phyloP scores from a whole-genome alignment of 495 filamentous ascomycete species.

The Arthonia radiata region DNA sequence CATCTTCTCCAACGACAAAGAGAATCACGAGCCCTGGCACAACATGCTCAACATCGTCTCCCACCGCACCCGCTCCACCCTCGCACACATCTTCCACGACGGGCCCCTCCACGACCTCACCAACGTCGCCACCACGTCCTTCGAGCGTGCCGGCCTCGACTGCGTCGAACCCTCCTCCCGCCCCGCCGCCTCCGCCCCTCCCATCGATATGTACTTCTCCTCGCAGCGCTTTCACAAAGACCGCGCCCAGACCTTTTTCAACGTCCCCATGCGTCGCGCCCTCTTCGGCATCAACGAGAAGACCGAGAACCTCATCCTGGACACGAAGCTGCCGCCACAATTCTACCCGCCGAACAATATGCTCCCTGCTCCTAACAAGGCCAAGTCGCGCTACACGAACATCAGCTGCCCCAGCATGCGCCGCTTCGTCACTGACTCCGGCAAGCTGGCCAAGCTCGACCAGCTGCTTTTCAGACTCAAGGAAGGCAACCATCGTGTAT shows the following conservation, averaged over 20 bases:
- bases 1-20: slow-evolving; percentile 32
- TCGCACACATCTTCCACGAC: slow-evolving; percentile 37
- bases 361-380: slow-evolving; percentile 50
- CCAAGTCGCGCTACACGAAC: slow-evolving; percentile 61
- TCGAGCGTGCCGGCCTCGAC: slow-evolving; percentile 41
- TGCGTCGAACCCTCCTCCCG: slow-evolving; percentile 57
- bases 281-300: slow-evolving; percentile 43
- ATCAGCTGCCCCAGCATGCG: slow-evolving; percentile 95
- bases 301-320: slow-evolving; percentile 50
- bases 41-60: slow-evolving; percentile 58
- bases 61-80: slow-evolving; percentile 36
- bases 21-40: slow-evolving; percentile 32
- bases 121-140: slow-evolving; percentile 47
- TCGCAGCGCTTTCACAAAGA: slow-evolving; percentile 41
- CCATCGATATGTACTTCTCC: slow-evolving; percentile 53
- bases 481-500: slow-evolving; percentile 73
- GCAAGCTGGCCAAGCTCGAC: slow-evolving; percentile 84
- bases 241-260: slow-evolving; percentile 56
- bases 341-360: slow-evolving; percentile 36
- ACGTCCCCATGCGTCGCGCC: slow-evolving; percentile 40
- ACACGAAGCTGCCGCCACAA: slow-evolving; percentile 35
- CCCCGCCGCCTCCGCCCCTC: slow-evolving; percentile 61
- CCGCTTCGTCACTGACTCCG: slow-evolving; percentile 92
- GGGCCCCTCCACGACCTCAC: slow-evolving; percentile 50
- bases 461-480: slow-evolving; percentile 69